Conservation (phyloP, 2,329 filamentous ascomycete species). For the Colletotrichum orchidophilum region DNA sequence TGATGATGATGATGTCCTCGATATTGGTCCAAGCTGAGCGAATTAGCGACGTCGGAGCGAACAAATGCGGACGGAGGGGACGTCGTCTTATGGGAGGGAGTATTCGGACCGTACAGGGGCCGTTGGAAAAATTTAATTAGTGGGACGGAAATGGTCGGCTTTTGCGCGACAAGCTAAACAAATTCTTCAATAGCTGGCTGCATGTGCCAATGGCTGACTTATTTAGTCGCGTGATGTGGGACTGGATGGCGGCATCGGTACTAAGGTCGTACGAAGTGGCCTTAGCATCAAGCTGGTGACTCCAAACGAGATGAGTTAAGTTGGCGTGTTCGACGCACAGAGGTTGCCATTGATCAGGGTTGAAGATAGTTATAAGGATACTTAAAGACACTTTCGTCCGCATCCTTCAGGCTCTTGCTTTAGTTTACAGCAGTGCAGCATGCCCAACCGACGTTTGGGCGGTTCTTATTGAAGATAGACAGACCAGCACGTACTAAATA, state of each 20-base stretch:
- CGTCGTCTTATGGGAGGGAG: neutral
- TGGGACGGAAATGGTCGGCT: neutral
- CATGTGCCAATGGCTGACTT: neutral
- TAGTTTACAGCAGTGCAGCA: no score
- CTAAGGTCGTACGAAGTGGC: neutral
- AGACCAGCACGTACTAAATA: no score
- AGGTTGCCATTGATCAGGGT: no score
- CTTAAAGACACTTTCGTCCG: no score
- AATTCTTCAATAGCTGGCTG: neutral
- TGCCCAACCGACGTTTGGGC: no score
- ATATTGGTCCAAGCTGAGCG: slow-evolving; percentile 5
- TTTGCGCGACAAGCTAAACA: neutral
- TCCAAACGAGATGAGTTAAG: neutral
- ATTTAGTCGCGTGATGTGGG: neutral
- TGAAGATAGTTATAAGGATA: no score
- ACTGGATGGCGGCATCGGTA: slow-evolving; percentile 2
- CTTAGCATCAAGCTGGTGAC: neutral
- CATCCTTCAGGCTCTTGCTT: no score
- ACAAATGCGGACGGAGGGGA: neutral
- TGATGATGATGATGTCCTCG: neutral
- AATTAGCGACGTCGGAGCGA: neutral
- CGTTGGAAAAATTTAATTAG: neutral
- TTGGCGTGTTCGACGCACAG: neutral
- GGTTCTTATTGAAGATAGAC: no score
- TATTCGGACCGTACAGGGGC: neutral